Base-by-base conservation (phyloP, 2,329 filamentous ascomycete genomes). In the Beauveria sp. region DNA sequence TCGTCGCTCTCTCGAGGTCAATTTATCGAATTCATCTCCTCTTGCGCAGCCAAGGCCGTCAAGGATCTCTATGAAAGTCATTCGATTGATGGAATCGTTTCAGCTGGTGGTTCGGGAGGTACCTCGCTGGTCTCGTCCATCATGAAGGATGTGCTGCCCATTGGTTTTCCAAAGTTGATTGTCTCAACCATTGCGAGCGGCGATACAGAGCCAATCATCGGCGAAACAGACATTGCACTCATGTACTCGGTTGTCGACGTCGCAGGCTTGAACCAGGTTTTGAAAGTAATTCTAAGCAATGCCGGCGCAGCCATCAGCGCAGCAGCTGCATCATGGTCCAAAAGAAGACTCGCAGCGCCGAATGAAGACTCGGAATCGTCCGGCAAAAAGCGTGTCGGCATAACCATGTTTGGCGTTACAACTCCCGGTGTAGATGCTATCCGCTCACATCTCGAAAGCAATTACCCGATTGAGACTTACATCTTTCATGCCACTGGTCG, bases 401-500 rank as follows among this genome's bases (percentile, higher is more conserved):
- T 90, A 26, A 89, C 87, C 2, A 90, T 90, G 88, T 90, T 90
- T 68, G 88, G 88, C 2, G 87, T 90, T 7, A 91, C 88, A 0
- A 90, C 87, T 0, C 86, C 87, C 0, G 83, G 81, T 12, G 87
- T 86, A 0, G 81, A 86, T 52, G 72, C 70, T 1, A 81, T 87
- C 1, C 78, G 85, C 0, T 66, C 71, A 1, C 71, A 80, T 51
- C 75, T 89, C 0, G 77, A 83, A 57, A 64, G 70, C 1, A 71
- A 73, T 2, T 72, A 77, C 59, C 69, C 69, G 2, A 77, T 83
- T 55, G 87, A 89, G 65, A 78, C 82, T 2, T 87, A 84, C 65
- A 77, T 89, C 2, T 90, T 90, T 68, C 87, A 90, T 67, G 87
- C 87, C 2, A 90, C 87, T 0, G 88, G 88, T 0, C 79, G 85